Evolutionary conservation across 768 basidiomycete species (phyloP).

Genomic region (Mycena vitilis): DNA sequence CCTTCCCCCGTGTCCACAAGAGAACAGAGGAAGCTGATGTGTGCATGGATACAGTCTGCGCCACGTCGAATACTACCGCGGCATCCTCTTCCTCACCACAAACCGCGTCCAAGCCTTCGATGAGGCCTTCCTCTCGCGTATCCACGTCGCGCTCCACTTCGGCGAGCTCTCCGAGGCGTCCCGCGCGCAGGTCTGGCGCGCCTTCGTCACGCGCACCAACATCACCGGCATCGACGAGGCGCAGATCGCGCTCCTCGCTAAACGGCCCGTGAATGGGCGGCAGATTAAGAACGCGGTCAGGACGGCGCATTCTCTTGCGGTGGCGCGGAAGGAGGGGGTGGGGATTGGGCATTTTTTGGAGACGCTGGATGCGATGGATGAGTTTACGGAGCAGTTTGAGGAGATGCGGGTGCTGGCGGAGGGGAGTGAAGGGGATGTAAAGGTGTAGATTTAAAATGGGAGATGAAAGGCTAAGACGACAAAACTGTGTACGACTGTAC

Average conservation of each 20-base stretch:
- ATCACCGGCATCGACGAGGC: constrained; percentile 47
- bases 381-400: constrained; percentile 64
- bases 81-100: constrained; percentile 68
- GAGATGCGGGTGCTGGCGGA: constrained; percentile 18
- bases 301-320: constrained; percentile 71
- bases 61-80: constrained; percentile 68
- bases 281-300: constrained; percentile 79
- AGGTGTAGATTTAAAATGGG: not conserved
- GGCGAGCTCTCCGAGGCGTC: constrained; percentile 64
- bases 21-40: constrained; percentile 36
- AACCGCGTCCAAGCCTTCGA: constrained; percentile 72
- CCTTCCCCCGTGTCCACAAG: constrained; percentile 9
- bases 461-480: not conserved
- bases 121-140: constrained; percentile 75
- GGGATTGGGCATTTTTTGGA: constrained; percentile 63
- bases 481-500: too few relatives aligned
- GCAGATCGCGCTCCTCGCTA: constrained; percentile 59
- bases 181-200: constrained; percentile 70
- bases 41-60: constrained; percentile 51
- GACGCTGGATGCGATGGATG: constrained; percentile 71
- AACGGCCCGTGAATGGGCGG: constrained; percentile 67
- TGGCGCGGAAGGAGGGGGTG: constrained; percentile 58
- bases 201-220: constrained; percentile 60
- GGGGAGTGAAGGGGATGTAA: not conserved
- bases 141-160: constrained; percentile 76